These are phyloP conservation scores for Colletotrichum cuscutae DNA, from an alignment of 2,329 filamentous ascomycete species.

Conservation along the genomic window DNA sequence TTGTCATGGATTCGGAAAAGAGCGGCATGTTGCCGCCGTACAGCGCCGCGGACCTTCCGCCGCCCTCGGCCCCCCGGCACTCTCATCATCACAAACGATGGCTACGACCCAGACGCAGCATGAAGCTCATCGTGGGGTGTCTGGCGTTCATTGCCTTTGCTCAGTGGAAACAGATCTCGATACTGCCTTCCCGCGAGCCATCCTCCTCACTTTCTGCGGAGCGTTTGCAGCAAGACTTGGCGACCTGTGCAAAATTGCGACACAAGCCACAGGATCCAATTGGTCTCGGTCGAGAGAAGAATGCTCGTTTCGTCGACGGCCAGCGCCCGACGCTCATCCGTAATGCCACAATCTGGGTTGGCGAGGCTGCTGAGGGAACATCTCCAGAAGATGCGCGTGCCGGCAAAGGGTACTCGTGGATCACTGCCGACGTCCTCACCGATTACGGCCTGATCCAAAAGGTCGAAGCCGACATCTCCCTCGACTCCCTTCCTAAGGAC, in stretches of 20 bases:
- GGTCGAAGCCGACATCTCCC: conserved; percentile 57
- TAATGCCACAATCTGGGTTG: conserved; percentile 75
- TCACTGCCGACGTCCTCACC: conserved; percentile 67
- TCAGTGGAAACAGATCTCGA: conserved; percentile 56
- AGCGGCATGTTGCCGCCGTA: conserved; percentile 55
- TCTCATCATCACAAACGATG: conserved; percentile 13
- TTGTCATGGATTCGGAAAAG: conserved; percentile 47
- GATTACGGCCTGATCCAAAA: conserved; percentile 69
- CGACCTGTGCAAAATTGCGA: conserved; percentile 65
- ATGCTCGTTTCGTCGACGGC: conserved; percentile 69
- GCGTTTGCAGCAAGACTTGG: conserved; percentile 64
- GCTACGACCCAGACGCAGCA: conserved; percentile 28
- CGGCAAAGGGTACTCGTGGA: conserved; percentile 71
- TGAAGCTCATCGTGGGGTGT: conserved; percentile 52
- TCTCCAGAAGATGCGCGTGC: conserved; percentile 63
- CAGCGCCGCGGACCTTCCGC: conserved; percentile 43
- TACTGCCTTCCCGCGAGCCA: conserved; percentile 14
- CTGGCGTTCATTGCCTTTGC: conserved; percentile 62
- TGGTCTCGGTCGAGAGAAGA: conserved; percentile 66
- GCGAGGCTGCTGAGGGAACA: conserved; percentile 66
- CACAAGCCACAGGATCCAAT: conserved; percentile 65
- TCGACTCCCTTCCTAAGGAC: conserved; percentile 55
- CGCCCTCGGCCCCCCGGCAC: conserved; percentile 35
- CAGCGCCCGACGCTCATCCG: conserved; percentile 70
- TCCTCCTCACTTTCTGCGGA: conserved; percentile 57